Evolutionary conservation across 2,329 filamentous ascomycete species (phyloP), one percentile per base, ranked within the genome.

Genomic region (Diatrype stigma): DNA sequence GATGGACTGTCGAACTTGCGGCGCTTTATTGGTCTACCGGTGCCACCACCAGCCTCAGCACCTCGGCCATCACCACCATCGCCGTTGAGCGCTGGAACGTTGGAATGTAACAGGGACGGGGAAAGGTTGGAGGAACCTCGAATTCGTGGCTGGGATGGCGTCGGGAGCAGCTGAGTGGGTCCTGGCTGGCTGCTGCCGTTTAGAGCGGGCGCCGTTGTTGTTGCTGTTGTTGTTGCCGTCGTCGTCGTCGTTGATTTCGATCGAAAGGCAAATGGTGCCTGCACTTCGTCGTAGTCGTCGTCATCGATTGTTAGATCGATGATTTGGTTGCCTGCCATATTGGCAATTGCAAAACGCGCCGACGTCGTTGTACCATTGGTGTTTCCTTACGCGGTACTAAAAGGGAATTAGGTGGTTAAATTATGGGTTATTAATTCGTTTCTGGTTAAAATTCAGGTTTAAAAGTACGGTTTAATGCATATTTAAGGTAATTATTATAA

Each of bases 281-380:
- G 12, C n/a, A 55, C 46, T 23, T 54, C 51, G 2, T 56, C 50
- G 2, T 59, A 51, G 19, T 58, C 47, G 17, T 53, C 44, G 34
- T 37, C 48, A 21, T 48, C 46, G 17, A 22, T 17, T 14, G 56
- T 63, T 21, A 62, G 42, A 45, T 63, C 59, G 6, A 59, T 55
- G 10, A 56, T 23, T 10, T 48, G 42, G 16, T 53, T 47, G 30
- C 44, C 37, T n/a, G 26, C 38, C 47, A 49, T 49, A 11, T 17
- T 49, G 26, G 26, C 14, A 10, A 26, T 21, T 6, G 26, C n/a
- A 30, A 30, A 49, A 12, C 21, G 19, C 47, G 35, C n/a, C 23
- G 16, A 3, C 38, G 19, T 44, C 26, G 35, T 16, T 8, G 26
- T 30, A 5, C 10, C 26, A 30, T 30, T 30, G 10, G 26, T 30